Conservation (phyloP, 2,329 filamentous ascomycete genomes). For the Trichoderma cornu-damae region DNA sequence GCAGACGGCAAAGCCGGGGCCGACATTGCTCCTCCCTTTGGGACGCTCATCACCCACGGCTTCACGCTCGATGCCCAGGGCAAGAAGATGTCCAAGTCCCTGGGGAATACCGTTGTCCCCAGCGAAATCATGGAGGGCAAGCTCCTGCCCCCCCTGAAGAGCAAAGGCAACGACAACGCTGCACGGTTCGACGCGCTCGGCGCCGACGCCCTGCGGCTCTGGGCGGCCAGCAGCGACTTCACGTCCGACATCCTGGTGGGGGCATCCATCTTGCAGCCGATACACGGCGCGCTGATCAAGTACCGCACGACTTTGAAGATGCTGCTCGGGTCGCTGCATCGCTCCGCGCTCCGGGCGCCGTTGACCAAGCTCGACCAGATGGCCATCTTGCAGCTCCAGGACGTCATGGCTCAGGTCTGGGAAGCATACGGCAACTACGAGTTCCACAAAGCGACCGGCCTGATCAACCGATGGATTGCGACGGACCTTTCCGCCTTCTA, state of each 20-base stretch:
- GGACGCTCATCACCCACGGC: conserved; percentile 86
- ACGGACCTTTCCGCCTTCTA: conserved; percentile 89
- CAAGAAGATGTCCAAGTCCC: conserved; percentile 98
- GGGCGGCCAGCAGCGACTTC: conserved; percentile 89
- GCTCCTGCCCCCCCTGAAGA: conserved; percentile 64
- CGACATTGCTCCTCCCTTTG: conserved; percentile 61
- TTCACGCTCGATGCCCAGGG: conserved; percentile 85
- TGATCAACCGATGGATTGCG: conserved; percentile 75
- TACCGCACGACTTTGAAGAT: conserved; percentile 89
- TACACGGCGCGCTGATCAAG: conserved; percentile 74
- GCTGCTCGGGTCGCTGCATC: conserved; percentile 69
- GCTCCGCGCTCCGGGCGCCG: conserved; percentile 45
- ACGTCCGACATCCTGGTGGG: conserved; percentile 82
- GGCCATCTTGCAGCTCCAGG: conserved; percentile 67
- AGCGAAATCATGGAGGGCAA: conserved; percentile 79
- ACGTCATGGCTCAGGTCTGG: conserved; percentile 60
- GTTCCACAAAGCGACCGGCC: conserved; percentile 71
- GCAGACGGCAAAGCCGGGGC: conserved; percentile 28
- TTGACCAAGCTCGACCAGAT: conserved; percentile 65
- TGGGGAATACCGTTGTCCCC: conserved; percentile 82
- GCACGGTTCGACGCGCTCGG: conserved; percentile 65
- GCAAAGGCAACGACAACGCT: conserved; percentile 45
- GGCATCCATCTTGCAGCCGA: conserved; percentile 66
- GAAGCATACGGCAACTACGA: conserved; percentile 65
- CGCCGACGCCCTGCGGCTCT: conserved; percentile 79